Percentiles rank a stretch among this genome's conserved stretches.
Evolutionary conservation across 2,329 filamentous ascomycete species (phyloP).

Genomic region (Decorospora gaudefroyi): DNA sequence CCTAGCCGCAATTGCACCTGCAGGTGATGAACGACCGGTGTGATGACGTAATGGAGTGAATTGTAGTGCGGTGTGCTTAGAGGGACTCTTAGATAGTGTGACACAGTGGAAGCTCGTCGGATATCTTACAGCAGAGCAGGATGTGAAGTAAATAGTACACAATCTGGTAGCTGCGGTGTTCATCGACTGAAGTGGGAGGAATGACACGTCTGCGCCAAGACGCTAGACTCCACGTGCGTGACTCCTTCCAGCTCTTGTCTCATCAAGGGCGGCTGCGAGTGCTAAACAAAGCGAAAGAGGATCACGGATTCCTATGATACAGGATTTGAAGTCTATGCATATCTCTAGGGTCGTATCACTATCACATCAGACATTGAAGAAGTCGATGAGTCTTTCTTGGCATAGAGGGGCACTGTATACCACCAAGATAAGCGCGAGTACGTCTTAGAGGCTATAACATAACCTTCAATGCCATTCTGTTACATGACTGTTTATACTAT

Average conservation of each 20-base stretch:
- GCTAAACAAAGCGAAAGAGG: constrained; percentile 2
- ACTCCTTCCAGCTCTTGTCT: constrained; percentile 6
- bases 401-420: too few relatives aligned
- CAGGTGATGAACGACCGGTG: constrained; percentile 5
- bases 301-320: neutral
- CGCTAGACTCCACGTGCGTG: constrained; percentile 9
- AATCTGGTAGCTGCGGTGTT: neutral
- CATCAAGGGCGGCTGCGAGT: too few relatives aligned
- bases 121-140: neutral
- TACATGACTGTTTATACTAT: too few relatives aligned
- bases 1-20: constrained; percentile 11
- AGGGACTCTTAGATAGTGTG: neutral
- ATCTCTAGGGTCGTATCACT: too few relatives aligned
- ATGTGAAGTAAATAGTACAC: neutral
- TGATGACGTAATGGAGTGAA: constrained; percentile 6
- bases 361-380: too few relatives aligned
- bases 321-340: neutral
- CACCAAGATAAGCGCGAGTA: too few relatives aligned
- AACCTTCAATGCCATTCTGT: too few relatives aligned
- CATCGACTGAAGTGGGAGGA: constrained; percentile 9
- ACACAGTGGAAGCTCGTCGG: neutral
- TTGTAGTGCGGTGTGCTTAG: neutral
- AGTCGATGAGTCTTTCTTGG: too few relatives aligned
- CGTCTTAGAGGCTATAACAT: too few relatives aligned
- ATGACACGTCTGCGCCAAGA: constrained; percentile 18